phyloP scores from a whole-genome alignment of 2,329 filamentous ascomycete species.

The Colletotrichum tanaceti region DNA sequence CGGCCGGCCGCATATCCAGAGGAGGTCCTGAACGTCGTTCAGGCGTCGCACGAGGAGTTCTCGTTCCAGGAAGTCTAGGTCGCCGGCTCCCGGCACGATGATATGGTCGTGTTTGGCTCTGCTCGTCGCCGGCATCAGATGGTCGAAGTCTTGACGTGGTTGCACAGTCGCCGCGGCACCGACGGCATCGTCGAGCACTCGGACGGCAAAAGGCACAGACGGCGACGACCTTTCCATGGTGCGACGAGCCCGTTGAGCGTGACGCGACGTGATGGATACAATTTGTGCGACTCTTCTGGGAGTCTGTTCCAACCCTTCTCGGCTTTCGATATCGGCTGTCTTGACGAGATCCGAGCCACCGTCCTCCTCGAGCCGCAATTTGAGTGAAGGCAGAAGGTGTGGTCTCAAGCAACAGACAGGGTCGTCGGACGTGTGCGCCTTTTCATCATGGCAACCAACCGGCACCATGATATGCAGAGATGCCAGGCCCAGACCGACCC shows the following conservation, averaged over 20 bases:
- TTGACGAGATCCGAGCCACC: slow-evolving; percentile 6
- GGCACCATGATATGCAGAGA: neutral
- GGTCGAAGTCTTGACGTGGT: slow-evolving; percentile 31
- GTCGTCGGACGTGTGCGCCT: neutral
- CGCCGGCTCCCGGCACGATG: slow-evolving; percentile 41
- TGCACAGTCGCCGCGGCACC: slow-evolving; percentile 7
- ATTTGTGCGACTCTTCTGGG: neutral
- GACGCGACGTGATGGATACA: too few species aligned
- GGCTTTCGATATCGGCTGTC: slow-evolving; percentile 7
- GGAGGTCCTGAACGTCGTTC: slow-evolving; percentile 43
- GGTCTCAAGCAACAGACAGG: neutral
- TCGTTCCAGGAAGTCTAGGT: slow-evolving; percentile 43
- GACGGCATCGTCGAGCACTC: slow-evolving; percentile 31
- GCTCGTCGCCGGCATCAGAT: slow-evolving; percentile 47
- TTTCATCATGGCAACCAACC: neutral
- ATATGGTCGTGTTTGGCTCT: slow-evolving; percentile 48
- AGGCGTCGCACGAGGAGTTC: slow-evolving; percentile 50
- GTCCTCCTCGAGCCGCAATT: slow-evolving; percentile 19
- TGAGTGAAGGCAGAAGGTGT: neutral
- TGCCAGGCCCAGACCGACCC: neutral
- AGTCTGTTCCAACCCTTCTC: slow-evolving; percentile 12
- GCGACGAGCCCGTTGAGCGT: slow-evolving; percentile 15
- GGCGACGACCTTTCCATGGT: slow-evolving; percentile 25
- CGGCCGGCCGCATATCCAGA: slow-evolving; percentile 46
- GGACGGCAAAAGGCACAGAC: slow-evolving; percentile 35